These are phyloP conservation scores for Phaeosphaeria sp. DNA, from an alignment of 2,329 filamentous ascomycete species.

Conservation along the genomic window DNA sequence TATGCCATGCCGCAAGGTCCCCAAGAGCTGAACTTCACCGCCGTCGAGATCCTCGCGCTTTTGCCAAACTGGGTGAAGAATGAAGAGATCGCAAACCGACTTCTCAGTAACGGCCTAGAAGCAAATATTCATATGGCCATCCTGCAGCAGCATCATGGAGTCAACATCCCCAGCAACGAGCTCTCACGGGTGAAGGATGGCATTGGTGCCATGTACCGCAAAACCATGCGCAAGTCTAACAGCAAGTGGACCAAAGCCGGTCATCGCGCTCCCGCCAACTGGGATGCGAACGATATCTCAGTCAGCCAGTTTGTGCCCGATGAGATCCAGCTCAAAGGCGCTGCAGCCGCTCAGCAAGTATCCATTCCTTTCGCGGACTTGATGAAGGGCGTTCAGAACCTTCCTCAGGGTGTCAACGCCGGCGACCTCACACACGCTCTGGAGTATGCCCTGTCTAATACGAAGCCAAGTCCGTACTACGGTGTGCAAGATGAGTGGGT, in stretches of 20 bases:
- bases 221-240: conserved; percentile 16
- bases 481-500: conserved; percentile 7
- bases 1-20: not conserved
- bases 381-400: conserved; percentile 21
- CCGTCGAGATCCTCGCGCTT: conserved; percentile 23
- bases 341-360: not conserved
- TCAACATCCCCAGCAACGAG: conserved; percentile 14
- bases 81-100: conserved; percentile 9
- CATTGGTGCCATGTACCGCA: conserved; percentile 13
- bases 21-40: conserved; percentile 10
- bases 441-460: conserved; percentile 16
- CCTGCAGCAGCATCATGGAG: conserved; percentile 16
- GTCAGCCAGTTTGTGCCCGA: conserved; percentile 17
- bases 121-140: conserved; percentile 20
- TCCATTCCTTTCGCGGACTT: conserved; percentile 26
- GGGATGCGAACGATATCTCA: conserved; percentile 7
- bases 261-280: not conserved
- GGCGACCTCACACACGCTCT: conserved; percentile 36
- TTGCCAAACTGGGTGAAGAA: conserved; percentile 27
- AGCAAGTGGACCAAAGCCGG: not conserved
- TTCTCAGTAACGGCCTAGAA: conserved; percentile 24
- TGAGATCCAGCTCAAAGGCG: not conserved
- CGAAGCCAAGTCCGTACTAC: conserved; percentile 2
- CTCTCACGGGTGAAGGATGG: not conserved
- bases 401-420: conserved; percentile 26